These are phyloP conservation scores for Dictyostelium firmibasis DNA, from an alignment of 78 protist species.

Conservation along the genomic window DNA sequence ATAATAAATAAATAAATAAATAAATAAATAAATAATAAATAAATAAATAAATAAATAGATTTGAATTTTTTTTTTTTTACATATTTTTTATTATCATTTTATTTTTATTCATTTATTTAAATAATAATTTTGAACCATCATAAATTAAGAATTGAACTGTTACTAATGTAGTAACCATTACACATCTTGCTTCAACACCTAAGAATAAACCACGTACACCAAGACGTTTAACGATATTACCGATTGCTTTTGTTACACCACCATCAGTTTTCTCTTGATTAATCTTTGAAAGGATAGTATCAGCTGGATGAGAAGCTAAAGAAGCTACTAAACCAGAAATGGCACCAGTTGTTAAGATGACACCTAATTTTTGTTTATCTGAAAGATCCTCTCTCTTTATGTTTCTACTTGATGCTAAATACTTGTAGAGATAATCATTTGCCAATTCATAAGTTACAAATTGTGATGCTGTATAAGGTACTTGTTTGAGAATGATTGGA, in stretches of 20 bases:
- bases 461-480: slow-evolving; percentile 95
- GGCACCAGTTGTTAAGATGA: slow-evolving; percentile 93
- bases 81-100: not conserved
- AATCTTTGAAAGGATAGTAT: slow-evolving; percentile 86
- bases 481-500: slow-evolving; percentile 93
- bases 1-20: not conserved
- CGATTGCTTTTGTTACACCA: slow-evolving; percentile 61
- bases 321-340: slow-evolving; percentile 93
- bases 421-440: slow-evolving; percentile 55
- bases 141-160: slow-evolving; percentile 68
- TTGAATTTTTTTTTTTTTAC: no score
- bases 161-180: slow-evolving; percentile 72
- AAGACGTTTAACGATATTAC: slow-evolving; percentile 42
- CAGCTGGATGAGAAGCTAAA: slow-evolving; percentile 97
- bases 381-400: slow-evolving; percentile 19
- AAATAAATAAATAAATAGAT: no score
- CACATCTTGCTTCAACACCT: slow-evolving; percentile 73
- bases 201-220: slow-evolving; percentile 68
- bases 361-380: slow-evolving; percentile 77
- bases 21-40: not conserved
- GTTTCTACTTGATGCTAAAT: not conserved
- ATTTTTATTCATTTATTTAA: slow-evolving; percentile 11
- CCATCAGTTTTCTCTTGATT: slow-evolving; percentile 78
- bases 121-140: slow-evolving; percentile 61
- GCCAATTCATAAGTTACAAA: slow-evolving; percentile 84